phyloP scores from a whole-genome alignment of 345 rosid species.

The Dipteronia sinensis region DNA sequence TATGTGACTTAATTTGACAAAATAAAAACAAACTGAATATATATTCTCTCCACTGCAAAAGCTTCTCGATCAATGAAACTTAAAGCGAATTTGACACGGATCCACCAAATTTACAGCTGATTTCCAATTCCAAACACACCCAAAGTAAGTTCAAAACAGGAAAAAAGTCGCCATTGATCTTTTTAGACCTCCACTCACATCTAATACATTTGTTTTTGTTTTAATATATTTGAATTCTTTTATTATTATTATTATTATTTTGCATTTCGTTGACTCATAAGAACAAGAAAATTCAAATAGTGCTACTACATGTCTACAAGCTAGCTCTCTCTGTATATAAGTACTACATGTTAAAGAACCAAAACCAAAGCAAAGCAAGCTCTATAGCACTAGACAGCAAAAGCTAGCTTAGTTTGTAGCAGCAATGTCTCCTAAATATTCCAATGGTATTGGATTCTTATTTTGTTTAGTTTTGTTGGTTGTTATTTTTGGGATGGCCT shows the following conservation, averaged over 20 bases:
- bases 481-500: constrained; percentile 1
- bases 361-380: background rate
- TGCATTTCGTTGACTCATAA: background rate
- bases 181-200: too few species aligned
- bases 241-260: background rate
- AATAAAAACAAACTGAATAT: background rate
- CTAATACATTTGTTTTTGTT: too few species aligned
- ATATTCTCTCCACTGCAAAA: background rate
- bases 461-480: background rate
- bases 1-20: background rate
- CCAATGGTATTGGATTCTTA: background rate
- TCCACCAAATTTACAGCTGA: background rate
- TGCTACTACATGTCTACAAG: background rate
- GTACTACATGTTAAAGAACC: background rate
- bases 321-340: constrained; percentile 3
- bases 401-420: background rate
- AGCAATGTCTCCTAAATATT: constrained; percentile 21
- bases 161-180: too few species aligned
- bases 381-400: background rate
- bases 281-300: background rate
- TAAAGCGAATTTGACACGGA: background rate
- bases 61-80: background rate
- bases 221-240: too few species aligned
- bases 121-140: background rate
- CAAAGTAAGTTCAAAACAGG: too few species aligned